A percentile compares a stretch with the other conserved stretches of the same genome.
These are phyloP conservation scores for Mortierella claussenii DNA, from an alignment of 192 early-diverging fungal genomes.

Conservation along the genomic window DNA sequence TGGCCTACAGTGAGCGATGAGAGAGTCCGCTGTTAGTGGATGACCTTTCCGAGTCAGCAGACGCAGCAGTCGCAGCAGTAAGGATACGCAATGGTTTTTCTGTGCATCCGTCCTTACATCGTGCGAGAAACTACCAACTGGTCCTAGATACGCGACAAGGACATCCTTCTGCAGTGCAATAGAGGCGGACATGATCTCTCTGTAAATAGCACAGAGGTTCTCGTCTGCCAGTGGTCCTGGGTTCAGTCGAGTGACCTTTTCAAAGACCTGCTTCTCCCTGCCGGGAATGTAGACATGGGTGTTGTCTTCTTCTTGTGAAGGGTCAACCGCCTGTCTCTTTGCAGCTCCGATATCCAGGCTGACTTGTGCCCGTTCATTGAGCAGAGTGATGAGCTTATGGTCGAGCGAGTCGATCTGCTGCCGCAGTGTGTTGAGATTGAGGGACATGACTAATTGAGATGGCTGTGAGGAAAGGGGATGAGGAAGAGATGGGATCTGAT, in stretches of 20 bases:
- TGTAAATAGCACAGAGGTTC: slow-evolving; percentile 56
- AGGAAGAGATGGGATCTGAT: background rate
- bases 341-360: slow-evolving; percentile 84
- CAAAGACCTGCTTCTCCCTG: slow-evolving; percentile 81
- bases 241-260: slow-evolving; percentile 77
- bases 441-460: slow-evolving; percentile 4
- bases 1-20: slow-evolving; percentile 42
- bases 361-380: slow-evolving; percentile 85
- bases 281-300: slow-evolving; percentile 80
- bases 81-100: no score
- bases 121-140: slow-evolving; percentile 90
- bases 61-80: no score
- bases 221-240: slow-evolving; percentile 73
- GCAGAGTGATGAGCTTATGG: slow-evolving; percentile 74
- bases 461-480: background rate
- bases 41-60: no score
- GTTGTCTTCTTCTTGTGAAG: slow-evolving; percentile 44
- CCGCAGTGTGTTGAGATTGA: slow-evolving; percentile 67
- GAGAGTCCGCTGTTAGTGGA: no score
- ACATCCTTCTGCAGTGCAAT: slow-evolving; percentile 85
- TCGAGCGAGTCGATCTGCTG: slow-evolving; percentile 81
- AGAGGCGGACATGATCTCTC: slow-evolving; percentile 91
- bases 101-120: slow-evolving; percentile 76
- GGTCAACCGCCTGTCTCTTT: slow-evolving; percentile 58
- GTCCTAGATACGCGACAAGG: slow-evolving; percentile 90